Evolutionary conservation across 129 eudicot species (phyloP).

Genomic region (Arctium lappa): DNA sequence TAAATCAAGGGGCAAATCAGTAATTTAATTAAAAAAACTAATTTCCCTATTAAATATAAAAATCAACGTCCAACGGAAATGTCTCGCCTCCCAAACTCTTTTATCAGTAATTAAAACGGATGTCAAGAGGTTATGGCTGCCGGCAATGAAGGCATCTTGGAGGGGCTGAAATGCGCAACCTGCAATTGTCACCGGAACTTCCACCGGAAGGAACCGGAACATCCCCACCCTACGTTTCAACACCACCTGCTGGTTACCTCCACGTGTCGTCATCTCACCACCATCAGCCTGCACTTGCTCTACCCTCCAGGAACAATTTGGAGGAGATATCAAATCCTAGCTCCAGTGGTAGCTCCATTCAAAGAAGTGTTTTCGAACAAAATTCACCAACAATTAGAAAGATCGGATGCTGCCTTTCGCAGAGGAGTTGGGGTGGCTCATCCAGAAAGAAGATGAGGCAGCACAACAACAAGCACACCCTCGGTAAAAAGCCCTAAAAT

Average conservation of each 20-base stretch:
- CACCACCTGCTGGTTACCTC: conserved; percentile 39
- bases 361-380: conserved; percentile 49
- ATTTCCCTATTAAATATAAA: too few relatives aligned
- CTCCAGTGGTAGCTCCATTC: not conserved
- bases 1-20: too few relatives aligned
- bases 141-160: conserved; percentile 53
- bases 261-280: conserved; percentile 38
- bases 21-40: too few relatives aligned
- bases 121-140: conserved; percentile 71
- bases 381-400: conserved; percentile 58
- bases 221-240: conserved; percentile 12
- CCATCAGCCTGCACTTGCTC: conserved; percentile 37
- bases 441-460: conserved; percentile 53
- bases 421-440: conserved; percentile 59
- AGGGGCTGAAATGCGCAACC: conserved; percentile 63
- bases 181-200: conserved; percentile 73
- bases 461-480: conserved; percentile 71
- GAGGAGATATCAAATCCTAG: conserved; percentile 30
- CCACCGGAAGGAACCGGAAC: not conserved
- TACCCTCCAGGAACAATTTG: conserved; percentile 49
- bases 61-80: too few relatives aligned
- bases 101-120: conserved; percentile 25
- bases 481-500: conserved; percentile 50
- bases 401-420: conserved; percentile 58
- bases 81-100: too few relatives aligned